A percentile compares a stretch with the other conserved stretches of the same genome.
Evolutionary conservation across 1,284 basidiomycete genomes (phyloP).

Genomic region (Boletus semigastroideus): DNA sequence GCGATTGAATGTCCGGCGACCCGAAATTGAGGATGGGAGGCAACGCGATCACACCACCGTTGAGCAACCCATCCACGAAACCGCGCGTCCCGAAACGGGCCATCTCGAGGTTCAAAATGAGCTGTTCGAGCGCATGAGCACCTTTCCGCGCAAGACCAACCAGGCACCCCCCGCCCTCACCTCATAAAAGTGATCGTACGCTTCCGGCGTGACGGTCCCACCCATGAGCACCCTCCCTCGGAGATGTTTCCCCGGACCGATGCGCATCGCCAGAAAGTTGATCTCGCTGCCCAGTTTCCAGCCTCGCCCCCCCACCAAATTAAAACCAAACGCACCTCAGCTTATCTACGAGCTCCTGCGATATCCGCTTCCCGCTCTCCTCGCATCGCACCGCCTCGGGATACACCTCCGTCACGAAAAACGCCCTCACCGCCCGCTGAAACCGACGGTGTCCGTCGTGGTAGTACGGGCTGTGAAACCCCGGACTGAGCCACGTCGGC

Average conservation of each 20-base stretch:
- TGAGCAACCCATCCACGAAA: constrained; percentile 80
- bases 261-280: constrained; percentile 89
- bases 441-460: constrained; percentile 68
- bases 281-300: constrained; percentile 45
- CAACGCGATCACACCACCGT: constrained; percentile 81
- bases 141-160: not conserved
- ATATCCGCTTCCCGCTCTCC: constrained; percentile 76
- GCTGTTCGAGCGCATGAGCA: constrained; percentile 40
- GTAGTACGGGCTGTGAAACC: constrained; percentile 85
- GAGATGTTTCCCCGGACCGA: constrained; percentile 90
- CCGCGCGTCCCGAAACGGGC: constrained; percentile 81
- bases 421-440: constrained; percentile 62
- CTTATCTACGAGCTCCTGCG: constrained; percentile 73
- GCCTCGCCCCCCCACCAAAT: not conserved
- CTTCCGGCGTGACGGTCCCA: constrained; percentile 85
- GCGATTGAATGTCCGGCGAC: constrained; percentile 66
- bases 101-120: constrained; percentile 87
- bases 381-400: constrained; percentile 72
- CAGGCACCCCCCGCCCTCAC: constrained; percentile 31
- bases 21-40: constrained; percentile 89
- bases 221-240: constrained; percentile 82
- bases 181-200: constrained; percentile 83
- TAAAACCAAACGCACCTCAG: constrained; percentile 49
- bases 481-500: constrained; percentile 82
- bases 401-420: constrained; percentile 62